These are phyloP conservation scores for Ambrosia artemisiifolia DNA, from an alignment of 129 eudicot species.

Conservation along the genomic window DNA sequence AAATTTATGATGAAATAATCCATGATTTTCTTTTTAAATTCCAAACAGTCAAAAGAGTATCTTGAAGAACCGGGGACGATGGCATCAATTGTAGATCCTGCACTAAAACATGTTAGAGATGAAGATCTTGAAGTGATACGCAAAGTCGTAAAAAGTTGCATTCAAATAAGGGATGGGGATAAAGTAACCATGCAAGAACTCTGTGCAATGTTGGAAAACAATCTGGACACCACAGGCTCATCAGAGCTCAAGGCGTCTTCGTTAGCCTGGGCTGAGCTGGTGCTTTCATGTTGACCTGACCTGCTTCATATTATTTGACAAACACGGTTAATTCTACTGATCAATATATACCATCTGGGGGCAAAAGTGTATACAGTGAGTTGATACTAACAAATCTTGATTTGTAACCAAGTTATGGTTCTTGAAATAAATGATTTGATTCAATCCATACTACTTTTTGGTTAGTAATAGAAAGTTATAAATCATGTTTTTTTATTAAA, in stretches of 20 bases:
- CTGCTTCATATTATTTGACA: conserved; percentile 35
- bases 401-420: conserved; percentile 8
- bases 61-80: conserved; percentile 56
- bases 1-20: neutral
- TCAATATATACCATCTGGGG: conserved; percentile 20
- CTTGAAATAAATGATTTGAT: neutral
- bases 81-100: conserved; percentile 62
- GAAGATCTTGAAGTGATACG: conserved; percentile 72
- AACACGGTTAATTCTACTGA: conserved; percentile 44
- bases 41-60: conserved; percentile 66
- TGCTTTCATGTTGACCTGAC: conserved; percentile 71
- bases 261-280: conserved; percentile 93
- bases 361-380: conserved; percentile 8
- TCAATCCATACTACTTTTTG: neutral
- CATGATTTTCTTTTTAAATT: neutral
- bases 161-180: conserved; percentile 31
- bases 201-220: conserved; percentile 61
- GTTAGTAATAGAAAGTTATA: neutral
- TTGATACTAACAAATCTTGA: conserved; percentile 15
- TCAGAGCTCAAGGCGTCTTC: conserved; percentile 77
- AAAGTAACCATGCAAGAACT: conserved; percentile 57
- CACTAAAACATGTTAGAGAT: conserved; percentile 55
- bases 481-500: neutral
- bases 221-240: conserved; percentile 59
- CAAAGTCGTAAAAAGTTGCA: conserved; percentile 57